These are phyloP conservation scores for Entomortierella beljakovae DNA, from an alignment of 192 early-diverging fungal genomes.

Conservation along the genomic window DNA sequence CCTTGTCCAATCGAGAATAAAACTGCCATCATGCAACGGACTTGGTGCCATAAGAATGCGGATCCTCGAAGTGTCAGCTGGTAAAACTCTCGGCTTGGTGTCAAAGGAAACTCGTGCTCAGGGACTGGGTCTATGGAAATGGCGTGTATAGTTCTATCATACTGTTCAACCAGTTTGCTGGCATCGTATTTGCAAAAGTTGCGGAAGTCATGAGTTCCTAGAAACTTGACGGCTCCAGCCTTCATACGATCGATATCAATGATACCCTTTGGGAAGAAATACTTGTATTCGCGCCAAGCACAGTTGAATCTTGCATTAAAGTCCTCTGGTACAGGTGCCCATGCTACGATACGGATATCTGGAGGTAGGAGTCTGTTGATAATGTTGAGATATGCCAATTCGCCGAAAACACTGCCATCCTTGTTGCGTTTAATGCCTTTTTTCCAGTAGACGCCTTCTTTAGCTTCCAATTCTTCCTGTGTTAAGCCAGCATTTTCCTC, in stretches of 20 bases:
- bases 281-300: constrained; percentile 86
- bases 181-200: constrained; percentile 97
- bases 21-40: constrained; percentile 95
- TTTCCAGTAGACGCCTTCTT: constrained; percentile 41
- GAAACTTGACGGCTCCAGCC: constrained; percentile 71
- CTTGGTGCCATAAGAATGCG: constrained; percentile 98
- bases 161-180: constrained; percentile 82
- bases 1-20: constrained; percentile 88
- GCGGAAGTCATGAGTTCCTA: constrained; percentile 93
- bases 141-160: constrained; percentile 76
- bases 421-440: constrained; percentile 40
- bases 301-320: constrained; percentile 95
- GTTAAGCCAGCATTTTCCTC: constrained; percentile 9
- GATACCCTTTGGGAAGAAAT: constrained; percentile 80
- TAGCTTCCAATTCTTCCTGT: constrained; percentile 26
- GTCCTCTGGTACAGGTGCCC: constrained; percentile 79
- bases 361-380: constrained; percentile 87
- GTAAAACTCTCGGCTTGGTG: constrained; percentile 61
- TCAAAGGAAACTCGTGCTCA: constrained; percentile 30
- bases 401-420: constrained; percentile 56
- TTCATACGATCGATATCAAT: constrained; percentile 85
- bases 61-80: constrained; percentile 84
- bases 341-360: constrained; percentile 92
- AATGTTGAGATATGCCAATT: constrained; percentile 85
- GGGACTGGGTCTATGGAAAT: constrained; percentile 41